A percentile compares a stretch with the other conserved stretches of the same genome.
Evolutionary conservation across 2,329 filamentous ascomycete species (phyloP).

Genomic region (Keithomyces neogunnii): DNA sequence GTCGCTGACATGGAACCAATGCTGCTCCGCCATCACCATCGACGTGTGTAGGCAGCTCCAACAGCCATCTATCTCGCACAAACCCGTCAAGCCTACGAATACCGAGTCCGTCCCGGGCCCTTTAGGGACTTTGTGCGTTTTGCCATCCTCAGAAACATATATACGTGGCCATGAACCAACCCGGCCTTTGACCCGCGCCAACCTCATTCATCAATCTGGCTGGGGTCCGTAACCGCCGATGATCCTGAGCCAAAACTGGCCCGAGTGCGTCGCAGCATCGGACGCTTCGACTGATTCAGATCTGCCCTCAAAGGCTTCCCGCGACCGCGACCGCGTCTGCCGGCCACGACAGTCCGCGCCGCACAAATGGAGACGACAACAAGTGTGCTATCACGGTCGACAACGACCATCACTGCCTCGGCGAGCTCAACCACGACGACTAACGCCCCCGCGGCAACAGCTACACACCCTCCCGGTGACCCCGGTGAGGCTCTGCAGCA

Average conservation of each 20-base stretch:
- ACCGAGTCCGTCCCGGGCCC: neutral
- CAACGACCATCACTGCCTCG: neutral
- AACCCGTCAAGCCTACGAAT: neutral
- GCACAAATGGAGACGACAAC: constrained; percentile 1
- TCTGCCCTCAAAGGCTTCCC: neutral
- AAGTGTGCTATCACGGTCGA: neutral
- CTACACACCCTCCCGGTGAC: constrained; percentile 17
- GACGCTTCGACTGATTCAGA: neutral
- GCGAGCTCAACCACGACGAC: neutral
- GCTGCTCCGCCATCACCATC: no score
- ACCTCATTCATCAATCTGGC: neutral
- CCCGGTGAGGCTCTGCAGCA: constrained; percentile 45
- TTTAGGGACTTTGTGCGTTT: neutral
- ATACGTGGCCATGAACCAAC: constrained; percentile 1
- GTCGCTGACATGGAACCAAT: no score
- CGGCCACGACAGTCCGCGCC: constrained; percentile 2
- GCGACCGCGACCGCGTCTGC: constrained; percentile 4
- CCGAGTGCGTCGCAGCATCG: neutral
- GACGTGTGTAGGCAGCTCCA: no score
- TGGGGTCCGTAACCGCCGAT: neutral
- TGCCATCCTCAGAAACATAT: constrained; percentile 2
- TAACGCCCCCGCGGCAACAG: constrained; percentile 4
- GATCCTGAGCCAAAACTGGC: neutral
- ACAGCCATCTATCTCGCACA: neutral
- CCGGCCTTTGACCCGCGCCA: neutral